phyloP scores from a whole-genome alignment of 805 yeast species.

The Yamadazyma scolyti region DNA sequence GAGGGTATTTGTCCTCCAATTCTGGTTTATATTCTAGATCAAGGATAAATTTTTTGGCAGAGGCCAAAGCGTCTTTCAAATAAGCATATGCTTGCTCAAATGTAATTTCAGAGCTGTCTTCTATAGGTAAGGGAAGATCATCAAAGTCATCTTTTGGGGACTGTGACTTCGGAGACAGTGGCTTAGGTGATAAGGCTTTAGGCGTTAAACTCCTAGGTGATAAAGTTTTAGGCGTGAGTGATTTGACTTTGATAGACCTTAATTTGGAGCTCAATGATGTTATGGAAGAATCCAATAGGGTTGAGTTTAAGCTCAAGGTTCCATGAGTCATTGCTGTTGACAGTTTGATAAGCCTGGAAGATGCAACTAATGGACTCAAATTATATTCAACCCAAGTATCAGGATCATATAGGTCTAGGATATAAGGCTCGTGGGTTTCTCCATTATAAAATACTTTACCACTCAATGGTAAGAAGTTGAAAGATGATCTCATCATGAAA shows the following conservation, averaged over 20 bases:
- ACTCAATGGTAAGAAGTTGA: slow-evolving; percentile 68
- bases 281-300: slow-evolving; percentile 17
- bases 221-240: slow-evolving; percentile 13
- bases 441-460: slow-evolving; percentile 72
- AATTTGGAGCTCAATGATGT: slow-evolving; percentile 25
- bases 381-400: slow-evolving; percentile 76
- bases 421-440: slow-evolving; percentile 53
- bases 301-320: slow-evolving; percentile 8
- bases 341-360: slow-evolving; percentile 14
- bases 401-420: slow-evolving; percentile 75
- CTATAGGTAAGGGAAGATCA: slow-evolving; percentile 6
- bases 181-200: neutral
- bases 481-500: slow-evolving; percentile 85
- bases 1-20: slow-evolving; percentile 61
- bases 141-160: neutral
- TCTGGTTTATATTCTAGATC: slow-evolving; percentile 52
- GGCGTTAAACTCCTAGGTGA: slow-evolving; percentile 9
- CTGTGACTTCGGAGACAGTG: neutral
- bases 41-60: slow-evolving; percentile 55
- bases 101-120: slow-evolving; percentile 22
- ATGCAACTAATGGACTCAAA: slow-evolving; percentile 68
- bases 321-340: too few species aligned
- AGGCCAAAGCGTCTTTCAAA: slow-evolving; percentile 54
- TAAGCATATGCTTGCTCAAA: slow-evolving; percentile 64
- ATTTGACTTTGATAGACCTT: slow-evolving; percentile 19